Conservation (phyloP, 192 early-diverging fungal species). For the Chytriomyces sp. region DNA sequence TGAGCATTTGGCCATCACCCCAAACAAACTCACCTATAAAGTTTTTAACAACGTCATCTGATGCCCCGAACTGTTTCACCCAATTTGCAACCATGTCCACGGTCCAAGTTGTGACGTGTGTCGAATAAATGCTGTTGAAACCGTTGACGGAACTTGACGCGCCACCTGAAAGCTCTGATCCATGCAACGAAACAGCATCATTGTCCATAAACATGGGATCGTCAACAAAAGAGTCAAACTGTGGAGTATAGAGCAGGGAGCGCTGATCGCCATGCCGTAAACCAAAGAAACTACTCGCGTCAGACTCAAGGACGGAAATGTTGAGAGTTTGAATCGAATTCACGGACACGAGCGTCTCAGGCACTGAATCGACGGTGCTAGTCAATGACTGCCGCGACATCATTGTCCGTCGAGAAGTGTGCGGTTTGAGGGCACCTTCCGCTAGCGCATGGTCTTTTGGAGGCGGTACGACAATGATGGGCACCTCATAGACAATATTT, state of each 20-base stretch:
- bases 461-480: slow-evolving; percentile 9
- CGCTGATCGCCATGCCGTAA: no score
- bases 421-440: not conserved
- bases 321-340: no score
- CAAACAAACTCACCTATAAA: not conserved
- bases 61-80: not conserved
- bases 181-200: not conserved
- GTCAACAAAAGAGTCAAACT: no score
- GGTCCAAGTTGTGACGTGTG: not conserved
- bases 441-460: not conserved
- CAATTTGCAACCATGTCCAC: slow-evolving; percentile 13
- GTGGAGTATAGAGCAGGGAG: no score
- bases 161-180: no score
- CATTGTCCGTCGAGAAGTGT: not conserved
- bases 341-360: not conserved
- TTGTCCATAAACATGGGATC: not conserved
- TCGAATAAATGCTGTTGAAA: not conserved
- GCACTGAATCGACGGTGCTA: not conserved
- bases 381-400: no score
- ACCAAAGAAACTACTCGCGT: no score
- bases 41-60: not conserved
- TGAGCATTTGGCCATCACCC: not conserved
- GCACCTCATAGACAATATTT: slow-evolving; percentile 3
- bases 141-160: not conserved
- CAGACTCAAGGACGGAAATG: no score